Conservation (phyloP, 306 rosid genomes). For the Mimosa bimucronata region DNA sequence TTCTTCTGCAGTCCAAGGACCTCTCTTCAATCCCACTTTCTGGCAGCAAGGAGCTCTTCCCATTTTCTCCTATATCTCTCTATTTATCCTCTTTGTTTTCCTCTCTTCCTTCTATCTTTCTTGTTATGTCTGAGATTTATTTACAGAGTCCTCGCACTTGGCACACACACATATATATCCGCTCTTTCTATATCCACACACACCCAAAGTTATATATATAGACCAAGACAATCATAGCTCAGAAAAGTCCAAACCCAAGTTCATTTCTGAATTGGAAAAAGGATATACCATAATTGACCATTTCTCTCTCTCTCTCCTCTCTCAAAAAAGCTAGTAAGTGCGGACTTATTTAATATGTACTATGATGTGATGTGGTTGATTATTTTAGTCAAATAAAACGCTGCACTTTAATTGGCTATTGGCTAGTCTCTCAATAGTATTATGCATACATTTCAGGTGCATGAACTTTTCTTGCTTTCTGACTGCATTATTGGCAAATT, state of each 20-base stretch:
- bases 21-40: constrained; percentile 94
- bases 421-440: background rate
- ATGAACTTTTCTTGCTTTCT: constrained; percentile 13
- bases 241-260: constrained; percentile 11
- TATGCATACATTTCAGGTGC: background rate
- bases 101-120: background rate
- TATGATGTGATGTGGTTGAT: background rate
- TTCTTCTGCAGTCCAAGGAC: constrained; percentile 88
- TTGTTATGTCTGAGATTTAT: background rate
- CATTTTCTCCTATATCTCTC: constrained; percentile 41
- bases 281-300: background rate
- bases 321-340: background rate
- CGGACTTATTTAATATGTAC: background rate
- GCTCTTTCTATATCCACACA: background rate
- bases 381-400: constrained; percentile 10
- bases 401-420: background rate
- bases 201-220: background rate
- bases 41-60: constrained; percentile 93
- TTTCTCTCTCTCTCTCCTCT: background rate
- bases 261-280: background rate
- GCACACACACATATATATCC: background rate
- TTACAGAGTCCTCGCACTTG: background rate
- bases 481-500: background rate
- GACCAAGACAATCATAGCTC: background rate
- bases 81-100: background rate